phyloP scores from a whole-genome alignment of 345 rosid genomes.

The Citrus australasica region DNA sequence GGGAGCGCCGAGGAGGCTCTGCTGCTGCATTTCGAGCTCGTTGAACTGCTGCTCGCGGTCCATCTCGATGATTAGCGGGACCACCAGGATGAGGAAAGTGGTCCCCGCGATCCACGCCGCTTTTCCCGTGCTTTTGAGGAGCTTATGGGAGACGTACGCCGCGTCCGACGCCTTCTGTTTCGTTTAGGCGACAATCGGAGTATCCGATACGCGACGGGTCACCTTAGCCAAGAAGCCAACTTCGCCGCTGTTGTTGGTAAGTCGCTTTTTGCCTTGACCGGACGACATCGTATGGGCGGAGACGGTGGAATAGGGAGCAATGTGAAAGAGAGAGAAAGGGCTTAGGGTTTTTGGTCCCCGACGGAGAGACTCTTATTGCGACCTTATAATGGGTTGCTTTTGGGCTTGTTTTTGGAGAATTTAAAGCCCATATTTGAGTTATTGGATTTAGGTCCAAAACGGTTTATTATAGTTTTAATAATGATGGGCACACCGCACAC shows the following conservation, averaged over 20 bases:
- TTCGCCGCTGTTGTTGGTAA: background rate
- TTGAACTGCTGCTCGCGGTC: constrained; percentile 64
- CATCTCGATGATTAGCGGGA: constrained; percentile 72
- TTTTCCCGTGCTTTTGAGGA: constrained; percentile 74
- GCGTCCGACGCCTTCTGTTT: constrained; percentile 50
- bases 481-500: accelerated
- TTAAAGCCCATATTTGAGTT: background rate
- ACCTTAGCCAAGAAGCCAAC: constrained; percentile 22
- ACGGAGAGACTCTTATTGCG: too few relatives aligned
- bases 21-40: constrained; percentile 65
- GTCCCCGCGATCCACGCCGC: constrained; percentile 86
- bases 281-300: constrained; percentile 13
- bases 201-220: constrained; percentile 17
- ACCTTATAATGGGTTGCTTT: background rate
- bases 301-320: background rate
- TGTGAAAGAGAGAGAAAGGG: background rate
- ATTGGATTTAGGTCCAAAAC: background rate
- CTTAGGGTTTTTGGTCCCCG: background rate
- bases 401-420: background rate
- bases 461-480: too few relatives aligned
- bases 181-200: constrained; percentile 29
- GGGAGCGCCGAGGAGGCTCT: constrained; percentile 68
- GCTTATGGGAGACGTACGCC: constrained; percentile 45
- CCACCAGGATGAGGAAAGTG: constrained; percentile 58
- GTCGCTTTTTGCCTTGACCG: constrained; percentile 14